These are phyloP conservation scores for Blastomyces percursus DNA, from an alignment of 2,329 filamentous ascomycete species.

Conservation along the genomic window DNA sequence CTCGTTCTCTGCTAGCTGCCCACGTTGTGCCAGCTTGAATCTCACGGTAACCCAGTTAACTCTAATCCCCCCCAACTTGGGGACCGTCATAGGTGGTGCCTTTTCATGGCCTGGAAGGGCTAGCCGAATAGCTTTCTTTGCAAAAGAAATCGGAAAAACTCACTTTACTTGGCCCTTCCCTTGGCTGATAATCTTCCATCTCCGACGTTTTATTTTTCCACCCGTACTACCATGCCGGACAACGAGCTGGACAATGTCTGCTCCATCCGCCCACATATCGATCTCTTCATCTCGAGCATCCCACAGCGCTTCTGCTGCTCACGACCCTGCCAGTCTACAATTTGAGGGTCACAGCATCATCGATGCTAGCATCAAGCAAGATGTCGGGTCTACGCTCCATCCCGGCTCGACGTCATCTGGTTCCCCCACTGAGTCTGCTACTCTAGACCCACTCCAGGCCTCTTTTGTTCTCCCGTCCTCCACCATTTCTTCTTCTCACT, in stretches of 20 bases:
- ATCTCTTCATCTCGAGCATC: background rate
- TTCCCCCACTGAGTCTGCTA: slow-evolving; percentile 3
- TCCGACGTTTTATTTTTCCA: background rate
- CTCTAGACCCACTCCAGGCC: slow-evolving; percentile 1
- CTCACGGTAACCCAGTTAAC: background rate
- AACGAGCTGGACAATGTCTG: background rate
- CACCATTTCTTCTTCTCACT: slow-evolving; percentile 4
- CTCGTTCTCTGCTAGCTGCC: background rate
- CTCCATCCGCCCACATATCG: background rate
- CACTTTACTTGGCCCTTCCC: background rate
- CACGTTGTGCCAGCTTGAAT: background rate
- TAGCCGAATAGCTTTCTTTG: background rate
- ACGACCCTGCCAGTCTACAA: background rate
- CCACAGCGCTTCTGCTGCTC: background rate
- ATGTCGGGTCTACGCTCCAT: background rate
- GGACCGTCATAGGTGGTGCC: background rate
- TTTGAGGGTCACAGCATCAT: background rate
- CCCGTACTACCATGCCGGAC: background rate
- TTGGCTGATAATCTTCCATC: background rate
- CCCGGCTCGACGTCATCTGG: background rate
- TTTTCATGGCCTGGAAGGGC: background rate
- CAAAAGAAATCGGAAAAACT: background rate
- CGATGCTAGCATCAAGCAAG: background rate
- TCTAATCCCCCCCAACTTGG: background rate
- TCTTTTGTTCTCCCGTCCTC: slow-evolving; percentile 1